A percentile compares a stretch with the other conserved stretches of the same genome.
Conservation (phyloP, 192 early-diverging fungal genomes). For the Funneliformis geosporum region DNA sequence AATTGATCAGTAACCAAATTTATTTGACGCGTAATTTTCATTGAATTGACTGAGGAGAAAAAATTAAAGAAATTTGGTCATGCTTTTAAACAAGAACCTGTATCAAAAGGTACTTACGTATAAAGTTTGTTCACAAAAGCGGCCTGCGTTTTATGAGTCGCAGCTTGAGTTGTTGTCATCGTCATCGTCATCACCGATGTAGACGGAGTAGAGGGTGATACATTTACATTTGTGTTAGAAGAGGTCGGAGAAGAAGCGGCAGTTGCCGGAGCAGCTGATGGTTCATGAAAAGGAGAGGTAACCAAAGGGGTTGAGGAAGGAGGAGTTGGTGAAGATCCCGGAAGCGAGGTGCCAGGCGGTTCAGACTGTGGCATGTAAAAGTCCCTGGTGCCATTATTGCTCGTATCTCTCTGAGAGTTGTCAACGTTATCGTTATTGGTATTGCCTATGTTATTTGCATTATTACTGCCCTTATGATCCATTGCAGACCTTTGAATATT, state of each 20-base stretch:
- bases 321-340: neutral
- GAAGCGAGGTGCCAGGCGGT: neutral
- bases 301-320: neutral
- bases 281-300: neutral
- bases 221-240: neutral
- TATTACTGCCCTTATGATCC: neutral
- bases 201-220: neutral
- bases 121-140: conserved; percentile 56
- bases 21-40: neutral
- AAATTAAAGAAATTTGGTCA: too few relatives aligned
- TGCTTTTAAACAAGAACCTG: too few relatives aligned
- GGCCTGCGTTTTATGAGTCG: conserved; percentile 46
- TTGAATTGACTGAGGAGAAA: too few relatives aligned
- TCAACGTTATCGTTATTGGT: neutral
- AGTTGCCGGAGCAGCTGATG: neutral
- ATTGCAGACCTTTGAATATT: neutral
- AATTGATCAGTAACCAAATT: neutral
- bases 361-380: conserved; percentile 1
- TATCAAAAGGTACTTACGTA: conserved; percentile 37
- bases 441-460: neutral
- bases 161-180: neutral
- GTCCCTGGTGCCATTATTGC: neutral
- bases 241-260: neutral
- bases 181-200: neutral
- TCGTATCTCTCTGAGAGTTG: conserved; percentile 4